phyloP scores from a whole-genome alignment of 768 basidiomycete species.

The Lactifluus rugatus region DNA sequence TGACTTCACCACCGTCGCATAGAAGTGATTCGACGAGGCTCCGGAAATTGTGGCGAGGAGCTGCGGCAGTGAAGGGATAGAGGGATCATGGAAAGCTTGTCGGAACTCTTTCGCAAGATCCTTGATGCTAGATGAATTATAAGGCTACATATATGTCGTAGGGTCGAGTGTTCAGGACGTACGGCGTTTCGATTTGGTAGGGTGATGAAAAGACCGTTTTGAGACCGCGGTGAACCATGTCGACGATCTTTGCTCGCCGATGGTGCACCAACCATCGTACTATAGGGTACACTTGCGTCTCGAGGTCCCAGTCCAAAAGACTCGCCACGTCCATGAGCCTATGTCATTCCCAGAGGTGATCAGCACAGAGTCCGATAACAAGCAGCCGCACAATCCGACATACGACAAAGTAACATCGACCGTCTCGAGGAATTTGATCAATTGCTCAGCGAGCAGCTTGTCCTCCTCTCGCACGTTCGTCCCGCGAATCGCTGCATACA shows the following conservation, averaged over 20 bases:
- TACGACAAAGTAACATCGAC: conserved; percentile 71
- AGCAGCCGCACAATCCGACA: conserved; percentile 24
- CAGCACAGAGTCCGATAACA: not conserved
- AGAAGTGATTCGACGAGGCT: conserved; percentile 66
- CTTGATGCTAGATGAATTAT: conserved; percentile 35
- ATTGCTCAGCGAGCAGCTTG: conserved; percentile 53
- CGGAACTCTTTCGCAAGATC: conserved; percentile 52
- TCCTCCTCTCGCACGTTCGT: conserved; percentile 58
- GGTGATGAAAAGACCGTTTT: conserved; percentile 78
- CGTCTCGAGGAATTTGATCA: conserved; percentile 66
- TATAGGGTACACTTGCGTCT: conserved; percentile 77
- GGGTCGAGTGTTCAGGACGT: conserved; percentile 27
- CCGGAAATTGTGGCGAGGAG: conserved; percentile 71
- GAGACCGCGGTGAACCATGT: conserved; percentile 67
- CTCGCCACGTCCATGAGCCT: conserved; percentile 70
- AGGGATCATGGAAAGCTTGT: conserved; percentile 43
- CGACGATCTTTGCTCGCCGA: conserved; percentile 81
- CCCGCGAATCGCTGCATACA: conserved; percentile 48
- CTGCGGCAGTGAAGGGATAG: conserved; percentile 59
- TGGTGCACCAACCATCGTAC: conserved; percentile 90
- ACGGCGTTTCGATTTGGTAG: conserved; percentile 51
- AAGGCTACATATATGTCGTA: conserved; percentile 9
- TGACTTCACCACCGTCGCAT: conserved; percentile 62
- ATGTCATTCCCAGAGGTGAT: not conserved
- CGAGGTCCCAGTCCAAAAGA: conserved; percentile 73